Evolutionary conservation across 2,329 filamentous ascomycete species (phyloP), one percentile per base, ranked within the genome.

Genomic region (Chrysoporthe puriensis): DNA sequence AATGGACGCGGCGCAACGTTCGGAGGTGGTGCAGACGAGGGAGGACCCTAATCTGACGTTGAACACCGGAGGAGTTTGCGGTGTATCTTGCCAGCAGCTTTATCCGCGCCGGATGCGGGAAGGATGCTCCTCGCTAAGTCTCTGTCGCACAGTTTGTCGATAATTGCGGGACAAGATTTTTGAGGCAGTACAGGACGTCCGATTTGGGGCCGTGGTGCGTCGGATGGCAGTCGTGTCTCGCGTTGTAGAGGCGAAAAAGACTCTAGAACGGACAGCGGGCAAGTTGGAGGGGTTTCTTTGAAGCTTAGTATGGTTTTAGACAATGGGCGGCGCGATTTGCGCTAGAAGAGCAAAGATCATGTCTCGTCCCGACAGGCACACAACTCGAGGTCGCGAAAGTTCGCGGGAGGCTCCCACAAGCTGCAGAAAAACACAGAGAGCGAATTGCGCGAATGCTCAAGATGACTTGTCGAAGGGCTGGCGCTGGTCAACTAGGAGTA

Each of bases 351-450:
- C 65, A 65, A 42, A 68, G 57, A 65, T 59, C 65, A 69, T 69
- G 68, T 58, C 65, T 67, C 68, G 68, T 65, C 54, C 65, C 60
- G 61, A 58, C 40, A 48, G 65, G 60, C 54, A 67, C 68, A 69
- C 70, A 64, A 70, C 67, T 71, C 68, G 67, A 72, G 69, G 73
- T 73, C 72, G 73, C 66, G 69, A 73, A 73, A 70, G 66, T 73
- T 56, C 70, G 69, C 44, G 68, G 54, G 32, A 66, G 64, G 46
- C 70, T 70, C 60, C 68, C 59, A 64, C 64, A 68, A 66, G 70
- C 58, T 63, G 61, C 65, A 71, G 70, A 71, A 71, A 71, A 70
- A 72, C 69, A 70, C 62, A 64, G 70, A 65, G 69, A 67, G 66
- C 63, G 71, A 66, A 69, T 68, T 66, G 69, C 67, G 70, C 69